phyloP scores from a whole-genome alignment of 208 protist species.

The Leishmania tropica region DNA sequence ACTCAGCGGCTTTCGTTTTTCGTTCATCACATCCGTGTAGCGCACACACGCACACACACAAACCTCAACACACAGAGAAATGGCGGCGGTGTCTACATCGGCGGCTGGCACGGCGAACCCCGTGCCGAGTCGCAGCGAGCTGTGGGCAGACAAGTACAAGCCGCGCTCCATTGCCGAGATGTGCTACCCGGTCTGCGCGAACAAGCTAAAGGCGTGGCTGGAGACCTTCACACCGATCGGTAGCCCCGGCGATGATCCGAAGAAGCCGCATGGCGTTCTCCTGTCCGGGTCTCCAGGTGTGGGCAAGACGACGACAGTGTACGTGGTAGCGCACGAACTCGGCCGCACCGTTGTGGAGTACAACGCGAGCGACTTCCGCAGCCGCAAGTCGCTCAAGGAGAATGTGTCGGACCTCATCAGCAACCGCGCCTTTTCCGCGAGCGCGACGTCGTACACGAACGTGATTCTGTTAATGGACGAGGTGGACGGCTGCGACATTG shows the following conservation, averaged over 20 bases:
- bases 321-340: slow-evolving; percentile 84
- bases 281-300: slow-evolving; percentile 98
- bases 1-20: not conserved
- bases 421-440: slow-evolving; percentile 80
- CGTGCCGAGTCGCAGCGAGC: slow-evolving; percentile 19
- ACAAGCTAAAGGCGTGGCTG: slow-evolving; percentile 93
- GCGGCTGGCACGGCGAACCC: slow-evolving; percentile 11
- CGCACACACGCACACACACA: not conserved
- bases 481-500: slow-evolving; percentile 99
- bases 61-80: not conserved
- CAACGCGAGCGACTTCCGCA: slow-evolving; percentile 99
- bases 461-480: slow-evolving; percentile 99
- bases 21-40: not conserved
- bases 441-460: slow-evolving; percentile 69
- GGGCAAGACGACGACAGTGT: slow-evolving; percentile 98
- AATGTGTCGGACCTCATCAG: slow-evolving; percentile 70
- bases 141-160: slow-evolving; percentile 99
- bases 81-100: not conserved
- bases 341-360: slow-evolving; percentile 97
- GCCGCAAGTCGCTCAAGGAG: slow-evolving; percentile 90
- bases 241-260: slow-evolving; percentile 38
- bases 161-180: slow-evolving; percentile 90
- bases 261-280: slow-evolving; percentile 79
- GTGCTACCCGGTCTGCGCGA: slow-evolving; percentile 87
- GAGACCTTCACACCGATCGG: slow-evolving; percentile 77